Conservation (phyloP, 2,329 filamentous ascomycete species). For the Fusarium abutilonis region DNA sequence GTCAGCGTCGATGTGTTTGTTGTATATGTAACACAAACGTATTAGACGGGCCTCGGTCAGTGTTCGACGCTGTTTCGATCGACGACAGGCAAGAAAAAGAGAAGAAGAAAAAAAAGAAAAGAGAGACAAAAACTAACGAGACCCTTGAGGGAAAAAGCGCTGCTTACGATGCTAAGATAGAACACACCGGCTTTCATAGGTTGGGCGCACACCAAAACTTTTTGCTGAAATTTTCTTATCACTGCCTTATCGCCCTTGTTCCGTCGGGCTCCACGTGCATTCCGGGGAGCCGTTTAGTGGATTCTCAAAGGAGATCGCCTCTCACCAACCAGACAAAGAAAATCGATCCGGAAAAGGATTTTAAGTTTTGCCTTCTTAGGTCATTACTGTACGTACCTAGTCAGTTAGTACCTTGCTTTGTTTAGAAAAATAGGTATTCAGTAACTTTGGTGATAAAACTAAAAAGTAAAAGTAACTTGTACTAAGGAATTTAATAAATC, state of each 20-base stretch:
- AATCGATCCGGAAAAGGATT: background rate
- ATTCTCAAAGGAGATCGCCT: background rate
- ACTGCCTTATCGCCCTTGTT: conserved; percentile 18
- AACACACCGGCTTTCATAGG: conserved; percentile 28
- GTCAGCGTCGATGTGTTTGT: conserved; percentile 32
- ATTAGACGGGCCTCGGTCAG: conserved; percentile 36
- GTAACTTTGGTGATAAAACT: conserved; percentile 1
- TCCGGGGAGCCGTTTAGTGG: conserved; percentile 27
- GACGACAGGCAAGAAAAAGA: conserved; percentile 8
- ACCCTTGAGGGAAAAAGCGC: conserved; percentile 38
- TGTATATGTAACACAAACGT: conserved; percentile 3
- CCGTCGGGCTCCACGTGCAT: conserved; percentile 42
- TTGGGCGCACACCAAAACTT: conserved; percentile 33
- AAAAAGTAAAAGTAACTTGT: conserved; percentile 9
- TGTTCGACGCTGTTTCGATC: conserved; percentile 19
- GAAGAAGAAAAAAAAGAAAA: conserved; percentile 1
- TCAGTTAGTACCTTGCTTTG: background rate
- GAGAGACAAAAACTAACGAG: conserved; percentile 41
- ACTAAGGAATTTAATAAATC: conserved; percentile 19
- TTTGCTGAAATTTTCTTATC: conserved; percentile 31
- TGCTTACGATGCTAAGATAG: conserved; percentile 37
- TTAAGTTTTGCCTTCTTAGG: background rate
- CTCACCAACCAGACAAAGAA: conserved; percentile 2
- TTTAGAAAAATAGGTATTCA: background rate
- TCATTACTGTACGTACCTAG: background rate